Conservation (phyloP, 768 basidiomycete genomes). For the Brasilioporus rufonigricans region DNA sequence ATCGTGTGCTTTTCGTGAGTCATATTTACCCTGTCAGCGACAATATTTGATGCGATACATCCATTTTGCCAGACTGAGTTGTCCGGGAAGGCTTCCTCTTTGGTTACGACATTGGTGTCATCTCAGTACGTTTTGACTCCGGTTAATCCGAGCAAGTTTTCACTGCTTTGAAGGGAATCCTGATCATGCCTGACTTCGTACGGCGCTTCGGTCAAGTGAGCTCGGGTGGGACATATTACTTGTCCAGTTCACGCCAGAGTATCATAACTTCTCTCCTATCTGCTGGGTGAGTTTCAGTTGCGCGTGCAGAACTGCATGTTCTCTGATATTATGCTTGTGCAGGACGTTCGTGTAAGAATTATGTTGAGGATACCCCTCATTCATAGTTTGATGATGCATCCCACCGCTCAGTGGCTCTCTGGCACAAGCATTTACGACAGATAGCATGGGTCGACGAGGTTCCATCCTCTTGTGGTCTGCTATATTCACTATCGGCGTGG, state of each 20-base stretch:
- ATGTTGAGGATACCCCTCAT: not conserved
- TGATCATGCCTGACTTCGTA: slow-evolving; percentile 17
- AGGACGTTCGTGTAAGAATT: slow-evolving; percentile 15
- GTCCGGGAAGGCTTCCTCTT: slow-evolving; percentile 12
- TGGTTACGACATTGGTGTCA: slow-evolving; percentile 16
- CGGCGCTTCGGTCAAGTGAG: slow-evolving; percentile 10
- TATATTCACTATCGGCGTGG: slow-evolving; percentile 14
- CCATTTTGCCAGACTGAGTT: slow-evolving; percentile 2
- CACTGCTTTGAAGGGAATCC: slow-evolving; percentile 5
- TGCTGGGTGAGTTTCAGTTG: slow-evolving; percentile 5
- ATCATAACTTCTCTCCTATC: slow-evolving; percentile 17
- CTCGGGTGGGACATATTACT: slow-evolving; percentile 8
- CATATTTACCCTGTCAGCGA: not conserved
- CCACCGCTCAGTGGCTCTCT: slow-evolving; percentile 49
- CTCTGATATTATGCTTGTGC: not conserved
- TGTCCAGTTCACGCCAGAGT: slow-evolving; percentile 20
- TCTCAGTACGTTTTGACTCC: slow-evolving; percentile 6
- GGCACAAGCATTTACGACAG: slow-evolving; percentile 45
- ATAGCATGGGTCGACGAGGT: slow-evolving; percentile 15
- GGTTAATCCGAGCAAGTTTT: not conserved
- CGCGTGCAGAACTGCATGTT: too few species aligned
- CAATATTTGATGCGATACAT: not conserved
- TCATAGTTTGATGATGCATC: not conserved
- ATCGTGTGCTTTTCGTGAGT: slow-evolving; percentile 1
- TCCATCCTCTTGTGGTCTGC: slow-evolving; percentile 16